These are phyloP conservation scores for Cucurbita moschata DNA, from an alignment of 306 rosid genomes.

Conservation along the genomic window DNA sequence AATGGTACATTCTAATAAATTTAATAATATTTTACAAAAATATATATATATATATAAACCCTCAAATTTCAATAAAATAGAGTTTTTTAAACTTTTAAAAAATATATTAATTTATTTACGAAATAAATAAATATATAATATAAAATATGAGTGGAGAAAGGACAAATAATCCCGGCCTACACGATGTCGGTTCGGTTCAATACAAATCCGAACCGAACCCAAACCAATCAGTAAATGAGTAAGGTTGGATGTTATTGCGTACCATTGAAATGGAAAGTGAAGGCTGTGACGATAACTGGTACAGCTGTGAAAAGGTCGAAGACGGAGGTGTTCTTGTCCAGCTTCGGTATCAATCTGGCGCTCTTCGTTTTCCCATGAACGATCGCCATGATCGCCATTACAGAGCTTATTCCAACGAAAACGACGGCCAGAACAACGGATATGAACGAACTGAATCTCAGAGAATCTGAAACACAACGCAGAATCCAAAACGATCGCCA, in stretches of 20 bases:
- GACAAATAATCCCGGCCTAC: too few relatives aligned
- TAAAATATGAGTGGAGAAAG: too few relatives aligned
- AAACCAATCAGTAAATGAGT: not conserved
- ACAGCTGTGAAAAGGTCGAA: conserved; percentile 88
- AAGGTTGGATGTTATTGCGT: not conserved
- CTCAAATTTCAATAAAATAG: too few relatives aligned
- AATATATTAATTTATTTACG: too few relatives aligned
- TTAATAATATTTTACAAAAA: too few relatives aligned
- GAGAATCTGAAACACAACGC: conserved; percentile 31
- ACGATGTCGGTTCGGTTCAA: not conserved
- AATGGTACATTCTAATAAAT: too few relatives aligned
- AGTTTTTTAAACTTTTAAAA: too few relatives aligned
- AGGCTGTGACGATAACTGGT: conserved; percentile 84
- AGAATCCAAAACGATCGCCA: not conserved
- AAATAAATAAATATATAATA: too few relatives aligned
- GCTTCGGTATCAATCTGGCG: conserved; percentile 53
- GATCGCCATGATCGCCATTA: conserved; percentile 50
- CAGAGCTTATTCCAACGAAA: conserved; percentile 74
- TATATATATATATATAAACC: too few relatives aligned
- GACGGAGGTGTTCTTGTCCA: conserved; percentile 54
- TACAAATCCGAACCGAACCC: not conserved
- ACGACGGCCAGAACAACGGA: conserved; percentile 67
- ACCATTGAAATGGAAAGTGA: conserved; percentile 90
- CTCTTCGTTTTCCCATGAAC: conserved; percentile 51
- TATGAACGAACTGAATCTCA: conserved; percentile 69